Conservation (phyloP, 805 yeast species). For the Geotrichum ghanense region DNA sequence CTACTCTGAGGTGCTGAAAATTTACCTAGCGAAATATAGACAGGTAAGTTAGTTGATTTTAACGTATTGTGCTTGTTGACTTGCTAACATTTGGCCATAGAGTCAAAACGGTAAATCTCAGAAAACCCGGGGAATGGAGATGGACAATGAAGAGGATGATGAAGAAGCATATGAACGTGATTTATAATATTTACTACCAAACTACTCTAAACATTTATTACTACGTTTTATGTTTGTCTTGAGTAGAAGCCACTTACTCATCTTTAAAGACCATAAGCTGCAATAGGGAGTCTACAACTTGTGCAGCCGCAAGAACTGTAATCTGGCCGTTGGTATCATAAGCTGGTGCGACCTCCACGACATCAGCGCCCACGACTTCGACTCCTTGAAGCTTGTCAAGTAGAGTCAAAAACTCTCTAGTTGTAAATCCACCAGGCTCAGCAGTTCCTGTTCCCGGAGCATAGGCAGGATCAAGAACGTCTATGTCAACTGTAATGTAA, state of each 20-base stretch:
- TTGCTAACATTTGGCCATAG: neutral
- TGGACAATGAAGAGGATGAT: constrained; percentile 3
- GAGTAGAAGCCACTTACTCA: too few relatives aligned
- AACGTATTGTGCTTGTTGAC: neutral
- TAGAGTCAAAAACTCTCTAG: constrained; percentile 34
- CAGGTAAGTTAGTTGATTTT: constrained; percentile 23
- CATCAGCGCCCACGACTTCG: constrained; percentile 39
- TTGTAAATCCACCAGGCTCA: constrained; percentile 43
- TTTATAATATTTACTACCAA: too few relatives aligned
- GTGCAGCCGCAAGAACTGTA: constrained; percentile 49
- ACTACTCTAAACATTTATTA: too few relatives aligned
- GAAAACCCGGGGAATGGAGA: neutral
- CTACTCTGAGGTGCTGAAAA: constrained; percentile 57
- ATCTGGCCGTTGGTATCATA: constrained; percentile 39
- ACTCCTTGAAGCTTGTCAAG: constrained; percentile 36
- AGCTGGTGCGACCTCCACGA: constrained; percentile 45
- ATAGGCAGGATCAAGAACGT: constrained; percentile 38
- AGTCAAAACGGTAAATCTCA: neutral
- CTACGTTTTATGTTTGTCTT: too few relatives aligned
- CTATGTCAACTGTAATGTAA: constrained; percentile 40
- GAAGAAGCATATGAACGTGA: neutral
- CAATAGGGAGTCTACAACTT: constrained; percentile 31
- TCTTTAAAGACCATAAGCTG: constrained; percentile 3
- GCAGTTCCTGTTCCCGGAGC: constrained; percentile 46
- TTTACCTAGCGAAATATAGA: constrained; percentile 56